Evolutionary conservation across 106 monocot species (phyloP).

Genomic region (Dendrobium chrysotoxum): DNA sequence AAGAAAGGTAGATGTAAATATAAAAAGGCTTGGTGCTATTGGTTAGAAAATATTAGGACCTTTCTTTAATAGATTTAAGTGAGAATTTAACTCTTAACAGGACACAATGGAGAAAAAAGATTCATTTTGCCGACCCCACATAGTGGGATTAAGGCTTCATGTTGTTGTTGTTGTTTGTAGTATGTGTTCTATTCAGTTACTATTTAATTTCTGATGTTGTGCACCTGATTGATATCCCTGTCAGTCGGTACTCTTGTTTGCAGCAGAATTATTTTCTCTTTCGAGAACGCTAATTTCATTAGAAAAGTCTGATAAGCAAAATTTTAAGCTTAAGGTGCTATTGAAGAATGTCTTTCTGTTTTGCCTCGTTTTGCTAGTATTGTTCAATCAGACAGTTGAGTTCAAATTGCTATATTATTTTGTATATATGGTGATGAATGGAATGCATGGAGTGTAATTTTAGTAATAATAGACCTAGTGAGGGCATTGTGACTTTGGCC

Average conservation of each 20-base stretch:
- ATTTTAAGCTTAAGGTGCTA: background rate
- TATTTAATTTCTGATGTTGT: background rate
- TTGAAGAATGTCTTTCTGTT: background rate
- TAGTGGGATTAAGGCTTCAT: too few relatives aligned
- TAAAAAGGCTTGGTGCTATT: too few relatives aligned
- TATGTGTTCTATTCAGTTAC: background rate
- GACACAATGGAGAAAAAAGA: too few relatives aligned
- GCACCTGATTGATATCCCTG: background rate
- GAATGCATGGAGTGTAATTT: too few relatives aligned
- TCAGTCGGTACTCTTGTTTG: slow-evolving; percentile 7
- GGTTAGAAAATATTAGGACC: too few relatives aligned
- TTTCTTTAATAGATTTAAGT: too few relatives aligned
- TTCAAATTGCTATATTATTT: background rate
- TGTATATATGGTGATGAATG: background rate
- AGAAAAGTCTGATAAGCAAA: background rate
- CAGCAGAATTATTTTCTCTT: background rate
- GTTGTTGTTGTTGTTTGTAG: background rate
- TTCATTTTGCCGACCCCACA: too few relatives aligned
- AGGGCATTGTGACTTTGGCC: too few relatives aligned
- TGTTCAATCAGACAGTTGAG: background rate
- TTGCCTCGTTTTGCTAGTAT: background rate
- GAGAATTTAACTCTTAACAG: too few relatives aligned
- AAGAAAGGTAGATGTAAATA: too few relatives aligned
- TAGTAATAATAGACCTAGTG: too few relatives aligned
- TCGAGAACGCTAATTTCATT: background rate